Percentiles rank a stretch among this genome's conserved stretches.
Conservation (phyloP, 371 early-diverging fungal species). For the Lichtheimia ramosa region DNA sequence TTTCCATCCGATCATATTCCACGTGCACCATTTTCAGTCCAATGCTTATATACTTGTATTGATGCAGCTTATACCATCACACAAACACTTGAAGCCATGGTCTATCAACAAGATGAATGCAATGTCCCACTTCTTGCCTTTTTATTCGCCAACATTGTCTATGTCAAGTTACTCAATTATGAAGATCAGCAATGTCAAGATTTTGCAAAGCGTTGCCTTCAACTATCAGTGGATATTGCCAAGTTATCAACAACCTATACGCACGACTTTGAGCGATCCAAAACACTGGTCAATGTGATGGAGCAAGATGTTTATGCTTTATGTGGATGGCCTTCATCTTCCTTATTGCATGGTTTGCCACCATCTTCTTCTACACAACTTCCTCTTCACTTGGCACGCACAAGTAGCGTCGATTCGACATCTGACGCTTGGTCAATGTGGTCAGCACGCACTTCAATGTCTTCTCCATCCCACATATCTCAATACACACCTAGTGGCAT, state of each 20-base stretch:
- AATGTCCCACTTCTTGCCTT: constrained; percentile 39
- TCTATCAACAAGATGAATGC: constrained; percentile 32
- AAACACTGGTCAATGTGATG: constrained; percentile 34
- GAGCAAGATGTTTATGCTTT: constrained; percentile 30
- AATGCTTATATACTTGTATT: constrained; percentile 34
- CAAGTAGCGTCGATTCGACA: constrained; percentile 12
- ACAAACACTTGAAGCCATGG: constrained; percentile 29
- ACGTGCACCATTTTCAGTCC: constrained; percentile 27
- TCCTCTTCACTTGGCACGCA: neutral
- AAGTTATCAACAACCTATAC: constrained; percentile 31
- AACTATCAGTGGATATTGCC: constrained; percentile 34
- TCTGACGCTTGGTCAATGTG: constrained; percentile 8
- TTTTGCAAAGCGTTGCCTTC: constrained; percentile 27
- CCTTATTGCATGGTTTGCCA: neutral
- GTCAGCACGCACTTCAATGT: constrained; percentile 8
- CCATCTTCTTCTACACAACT: neutral
- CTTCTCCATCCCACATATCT: constrained; percentile 4
- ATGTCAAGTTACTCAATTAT: constrained; percentile 35
- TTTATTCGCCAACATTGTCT: constrained; percentile 43
- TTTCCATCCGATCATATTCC: constrained; percentile 40
- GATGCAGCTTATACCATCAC: constrained; percentile 42
- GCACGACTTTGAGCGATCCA: constrained; percentile 48
- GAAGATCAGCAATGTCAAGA: constrained; percentile 26
- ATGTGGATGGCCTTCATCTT: neutral
- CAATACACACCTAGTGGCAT: neutral